Evolutionary conservation across 257 asterid species (phyloP), one percentile per base, ranked within the genome.

Genomic region (Striga asiatica): DNA sequence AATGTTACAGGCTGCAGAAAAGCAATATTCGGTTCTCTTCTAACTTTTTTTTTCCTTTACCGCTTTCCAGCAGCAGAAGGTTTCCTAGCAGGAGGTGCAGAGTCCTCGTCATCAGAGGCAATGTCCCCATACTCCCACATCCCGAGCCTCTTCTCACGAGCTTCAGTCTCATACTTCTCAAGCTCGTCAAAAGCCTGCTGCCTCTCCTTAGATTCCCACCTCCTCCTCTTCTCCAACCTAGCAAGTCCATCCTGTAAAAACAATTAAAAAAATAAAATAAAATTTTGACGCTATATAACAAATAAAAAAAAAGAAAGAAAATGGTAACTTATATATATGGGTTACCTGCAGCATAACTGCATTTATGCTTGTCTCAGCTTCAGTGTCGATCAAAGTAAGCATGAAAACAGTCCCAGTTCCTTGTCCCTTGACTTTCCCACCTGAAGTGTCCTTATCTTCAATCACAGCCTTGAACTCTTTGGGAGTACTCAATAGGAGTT

Each of bases 71-170:
- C 93, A 56, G 87, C 76, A 24, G 54, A 23, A 17, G 13, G 16
- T 73, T 75, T 84, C 77, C 87, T 74, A 0, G 54, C 67, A 0
- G 94, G 76, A 37, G 89, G 85, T 18, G 49, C 86, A 8, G 52
- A 5, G 14, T 92, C 99, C 68, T 92, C 99, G 0, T 92, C 99
- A 16, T 92, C 99, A 0, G 99, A 92, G 61, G 85, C 83, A 23
- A 92, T 76, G 68, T 92, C 95, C 7, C 99, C 99, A 1, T 88
- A 92, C 72, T 92, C 97, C 99, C 99, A 92, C 97, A 92, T 92
- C 2, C 88, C 89, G 0, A 61, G 76, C 14, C 97, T 78, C 72
- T 76, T 70, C 32, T 60, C 65, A 0, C 84, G 84, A 14, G 99
- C 99, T 71, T 82, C 95, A 0, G 68, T 63, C 76, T 92, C 88